Percentiles rank a stretch among this genome's conserved stretches.
phyloP scores from a whole-genome alignment of 1,284 basidiomycete species.

The Coriolopsis trogii region DNA sequence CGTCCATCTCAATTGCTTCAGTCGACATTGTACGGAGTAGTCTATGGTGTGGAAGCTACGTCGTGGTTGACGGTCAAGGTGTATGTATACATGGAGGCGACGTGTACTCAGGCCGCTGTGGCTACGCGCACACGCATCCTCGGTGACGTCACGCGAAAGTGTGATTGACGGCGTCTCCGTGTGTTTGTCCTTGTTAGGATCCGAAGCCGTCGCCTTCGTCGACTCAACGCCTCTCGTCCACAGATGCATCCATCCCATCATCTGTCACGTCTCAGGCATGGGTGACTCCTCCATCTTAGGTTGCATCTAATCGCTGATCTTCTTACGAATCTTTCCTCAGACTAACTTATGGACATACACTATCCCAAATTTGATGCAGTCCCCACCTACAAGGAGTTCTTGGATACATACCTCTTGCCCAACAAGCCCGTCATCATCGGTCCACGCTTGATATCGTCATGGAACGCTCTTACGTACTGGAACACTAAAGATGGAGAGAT shows the following conservation, averaged over 20 bases:
- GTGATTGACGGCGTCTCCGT: neutral
- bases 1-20: conserved; percentile 37
- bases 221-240: conserved; percentile 15
- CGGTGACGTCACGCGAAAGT: conserved; percentile 3
- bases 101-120: neutral
- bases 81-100: neutral
- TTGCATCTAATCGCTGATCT: no score
- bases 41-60: neutral
- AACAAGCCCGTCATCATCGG: conserved; percentile 35
- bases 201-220: conserved; percentile 15
- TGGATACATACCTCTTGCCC: conserved; percentile 25
- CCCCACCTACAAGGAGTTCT: conserved; percentile 30
- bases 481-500: conserved; percentile 9
- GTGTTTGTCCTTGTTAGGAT: conserved; percentile 20
- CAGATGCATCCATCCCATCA: no score
- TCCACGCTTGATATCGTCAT: conserved; percentile 24
- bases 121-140: neutral
- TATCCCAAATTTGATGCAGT: neutral
- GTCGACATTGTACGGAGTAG: neutral
- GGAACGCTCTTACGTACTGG: conserved; percentile 23
- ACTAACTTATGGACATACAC: neutral
- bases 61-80: neutral
- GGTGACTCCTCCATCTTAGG: no score
- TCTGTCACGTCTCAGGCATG: no score
- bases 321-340: neutral